A percentile compares a stretch with the other conserved stretches of the same genome.
Evolutionary conservation across 768 basidiomycete genomes (phyloP).

Genomic region (Hydnum rufescens): DNA sequence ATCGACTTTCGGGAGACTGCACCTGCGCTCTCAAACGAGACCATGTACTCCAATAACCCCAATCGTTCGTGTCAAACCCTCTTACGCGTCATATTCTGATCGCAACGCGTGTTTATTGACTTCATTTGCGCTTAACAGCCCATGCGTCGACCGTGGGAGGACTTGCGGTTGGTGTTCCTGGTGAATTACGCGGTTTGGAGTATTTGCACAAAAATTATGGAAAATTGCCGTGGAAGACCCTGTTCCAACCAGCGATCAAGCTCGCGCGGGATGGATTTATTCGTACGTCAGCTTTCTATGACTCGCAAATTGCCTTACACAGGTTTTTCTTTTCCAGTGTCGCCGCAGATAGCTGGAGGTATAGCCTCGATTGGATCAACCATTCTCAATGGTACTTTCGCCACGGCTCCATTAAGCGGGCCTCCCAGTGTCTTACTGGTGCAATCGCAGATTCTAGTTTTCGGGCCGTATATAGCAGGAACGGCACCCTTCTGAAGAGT

Average conservation of each 20-base stretch:
- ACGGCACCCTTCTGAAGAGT: slow-evolving; percentile 45
- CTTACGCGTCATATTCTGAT: slow-evolving; percentile 12
- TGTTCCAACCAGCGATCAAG: slow-evolving; percentile 57
- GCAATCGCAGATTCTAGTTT: slow-evolving; percentile 41
- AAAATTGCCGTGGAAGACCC: slow-evolving; percentile 49
- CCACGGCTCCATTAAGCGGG: neutral
- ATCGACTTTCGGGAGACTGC: slow-evolving; percentile 85
- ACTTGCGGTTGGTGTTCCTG: slow-evolving; percentile 73
- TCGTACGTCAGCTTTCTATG: neutral
- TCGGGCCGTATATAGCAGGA: slow-evolving; percentile 64
- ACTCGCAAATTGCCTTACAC: slow-evolving; percentile 3
- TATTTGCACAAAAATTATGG: slow-evolving; percentile 75
- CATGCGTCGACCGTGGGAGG: slow-evolving; percentile 50
- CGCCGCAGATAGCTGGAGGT: neutral
- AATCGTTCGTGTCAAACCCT: neutral
- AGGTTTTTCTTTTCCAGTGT: slow-evolving; percentile 13
- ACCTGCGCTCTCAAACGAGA: slow-evolving; percentile 45
- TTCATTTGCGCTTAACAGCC: no score
- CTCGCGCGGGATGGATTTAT: slow-evolving; percentile 37
- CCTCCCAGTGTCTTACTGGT: slow-evolving; percentile 30
- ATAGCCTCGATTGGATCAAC: slow-evolving; percentile 53
- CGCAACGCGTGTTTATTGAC: slow-evolving; percentile 18
- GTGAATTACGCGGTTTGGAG: slow-evolving; percentile 73
- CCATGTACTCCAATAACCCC: slow-evolving; percentile 39
- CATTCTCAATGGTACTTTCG: slow-evolving; percentile 39